Conservation (phyloP, 352 stramenopile species). For the Pythium pectinolyticum region DNA sequence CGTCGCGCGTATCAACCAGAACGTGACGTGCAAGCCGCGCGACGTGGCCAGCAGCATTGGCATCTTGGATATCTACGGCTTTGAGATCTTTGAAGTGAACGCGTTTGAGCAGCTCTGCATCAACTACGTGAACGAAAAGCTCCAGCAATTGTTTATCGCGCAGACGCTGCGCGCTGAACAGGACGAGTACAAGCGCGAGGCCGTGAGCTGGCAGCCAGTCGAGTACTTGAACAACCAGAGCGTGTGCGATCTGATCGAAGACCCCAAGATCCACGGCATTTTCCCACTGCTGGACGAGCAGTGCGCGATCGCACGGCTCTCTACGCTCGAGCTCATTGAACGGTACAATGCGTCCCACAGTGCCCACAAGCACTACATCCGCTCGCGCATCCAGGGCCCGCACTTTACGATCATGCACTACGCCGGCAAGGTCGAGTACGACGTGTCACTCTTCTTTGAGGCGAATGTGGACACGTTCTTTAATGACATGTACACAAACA, state of each 20-base stretch:
- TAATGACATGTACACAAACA: constrained; percentile 73
- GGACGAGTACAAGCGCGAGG: constrained; percentile 76
- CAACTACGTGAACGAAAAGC: constrained; percentile 90
- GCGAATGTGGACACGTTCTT: constrained; percentile 87
- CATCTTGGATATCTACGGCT: constrained; percentile 90
- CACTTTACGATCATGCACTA: constrained; percentile 86
- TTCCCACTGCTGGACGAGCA: constrained; percentile 83
- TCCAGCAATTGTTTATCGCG: constrained; percentile 87
- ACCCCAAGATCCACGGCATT: constrained; percentile 77
- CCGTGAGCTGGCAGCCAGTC: constrained; percentile 72
- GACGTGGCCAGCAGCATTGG: constrained; percentile 80
- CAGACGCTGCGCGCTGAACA: constrained; percentile 81
- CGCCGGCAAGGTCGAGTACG: constrained; percentile 85
- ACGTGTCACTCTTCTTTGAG: constrained; percentile 84
- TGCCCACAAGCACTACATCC: constrained; percentile 74
- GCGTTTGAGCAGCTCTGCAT: constrained; percentile 91
- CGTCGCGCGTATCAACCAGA: constrained; percentile 83
- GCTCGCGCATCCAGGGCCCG: constrained; percentile 62
- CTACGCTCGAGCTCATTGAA: constrained; percentile 75
- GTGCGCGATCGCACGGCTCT: constrained; percentile 68
- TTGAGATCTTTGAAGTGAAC: constrained; percentile 91
- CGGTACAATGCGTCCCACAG: constrained; percentile 72
- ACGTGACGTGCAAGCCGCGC: constrained; percentile 61
- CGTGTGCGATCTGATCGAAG: constrained; percentile 88
- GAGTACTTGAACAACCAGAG: constrained; percentile 89